These are phyloP conservation scores for Liquidambar formosana DNA, from an alignment of 164 flowering plant species.

Conservation along the genomic window DNA sequence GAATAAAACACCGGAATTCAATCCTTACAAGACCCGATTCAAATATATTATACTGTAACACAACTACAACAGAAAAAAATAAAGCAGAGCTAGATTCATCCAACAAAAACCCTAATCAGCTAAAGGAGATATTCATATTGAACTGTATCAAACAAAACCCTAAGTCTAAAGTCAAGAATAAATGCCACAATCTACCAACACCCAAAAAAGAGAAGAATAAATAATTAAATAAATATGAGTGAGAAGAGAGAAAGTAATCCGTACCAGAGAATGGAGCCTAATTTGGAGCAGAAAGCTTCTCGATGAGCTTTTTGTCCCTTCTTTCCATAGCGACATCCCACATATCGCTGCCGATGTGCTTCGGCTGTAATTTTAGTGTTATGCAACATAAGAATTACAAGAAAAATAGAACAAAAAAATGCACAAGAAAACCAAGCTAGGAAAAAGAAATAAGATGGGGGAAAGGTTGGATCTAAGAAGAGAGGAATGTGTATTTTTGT, in stretches of 20 bases:
- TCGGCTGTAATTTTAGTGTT: constrained; percentile 53
- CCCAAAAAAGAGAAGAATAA: background rate
- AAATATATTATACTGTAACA: background rate
- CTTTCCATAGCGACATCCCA: constrained; percentile 98
- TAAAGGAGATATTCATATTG: background rate
- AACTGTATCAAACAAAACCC: background rate
- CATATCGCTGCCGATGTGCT: constrained; percentile 75
- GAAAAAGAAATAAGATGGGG: background rate
- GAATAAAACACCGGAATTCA: background rate
- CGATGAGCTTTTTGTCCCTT: constrained; percentile 86
- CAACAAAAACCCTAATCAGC: background rate
- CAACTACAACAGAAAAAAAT: background rate
- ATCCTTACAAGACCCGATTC: background rate
- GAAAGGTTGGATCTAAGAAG: background rate
- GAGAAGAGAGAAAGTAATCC: background rate
- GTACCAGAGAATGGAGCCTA: constrained; percentile 3
- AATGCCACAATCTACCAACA: background rate
- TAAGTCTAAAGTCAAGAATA: too few relatives aligned
- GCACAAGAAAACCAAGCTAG: background rate
- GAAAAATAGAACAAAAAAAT: background rate
- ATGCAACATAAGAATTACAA: background rate
- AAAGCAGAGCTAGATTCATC: background rate
- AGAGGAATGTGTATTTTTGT: too few relatives aligned
- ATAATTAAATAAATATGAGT: background rate
- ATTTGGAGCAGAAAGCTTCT: constrained; percentile 23